Conservation (phyloP, 208 protist species). For the Trypanosoma congolense region DNA sequence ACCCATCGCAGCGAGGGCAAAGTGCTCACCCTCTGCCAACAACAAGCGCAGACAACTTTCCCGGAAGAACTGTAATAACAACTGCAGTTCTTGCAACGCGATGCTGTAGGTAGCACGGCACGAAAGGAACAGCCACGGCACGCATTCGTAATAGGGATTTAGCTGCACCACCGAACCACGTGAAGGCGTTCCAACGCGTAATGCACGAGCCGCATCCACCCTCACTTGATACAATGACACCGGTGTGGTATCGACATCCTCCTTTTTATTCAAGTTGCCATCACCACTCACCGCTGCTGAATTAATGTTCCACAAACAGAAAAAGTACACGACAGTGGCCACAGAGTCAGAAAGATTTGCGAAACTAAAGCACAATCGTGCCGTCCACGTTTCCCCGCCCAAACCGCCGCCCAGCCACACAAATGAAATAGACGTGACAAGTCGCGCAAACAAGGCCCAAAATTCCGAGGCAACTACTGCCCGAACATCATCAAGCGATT, state of each 20-base stretch:
- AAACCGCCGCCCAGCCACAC: slow-evolving; percentile 18
- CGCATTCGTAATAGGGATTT: not conserved
- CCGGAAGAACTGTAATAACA: slow-evolving; percentile 59
- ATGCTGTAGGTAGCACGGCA: not conserved
- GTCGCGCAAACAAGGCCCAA: slow-evolving; percentile 39
- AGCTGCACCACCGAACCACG: not conserved
- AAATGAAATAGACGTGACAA: slow-evolving; percentile 36
- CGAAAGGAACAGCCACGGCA: slow-evolving; percentile 24
- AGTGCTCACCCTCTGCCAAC: slow-evolving; percentile 83
- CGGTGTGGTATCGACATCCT: not conserved
- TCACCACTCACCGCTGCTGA: not conserved
- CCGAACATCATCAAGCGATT: slow-evolving; percentile 59
- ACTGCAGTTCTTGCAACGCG: slow-evolving; percentile 16
- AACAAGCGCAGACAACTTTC: slow-evolving; percentile 83
- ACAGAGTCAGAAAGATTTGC: slow-evolving; percentile 53
- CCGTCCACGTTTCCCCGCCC: slow-evolving; percentile 22
- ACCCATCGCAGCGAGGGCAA: slow-evolving; percentile 68
- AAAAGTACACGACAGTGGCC: slow-evolving; percentile 44
- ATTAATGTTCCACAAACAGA: slow-evolving; percentile 23
- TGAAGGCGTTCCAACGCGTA: not conserved
- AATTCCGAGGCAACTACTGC: slow-evolving; percentile 68
- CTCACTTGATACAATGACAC: slow-evolving; percentile 25
- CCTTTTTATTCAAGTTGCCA: not conserved
- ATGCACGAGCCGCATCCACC: slow-evolving; percentile 14
- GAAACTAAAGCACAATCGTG: slow-evolving; percentile 51